Conservation (phyloP, 192 early-diverging fungal genomes). For the Funneliformis mosseae region DNA sequence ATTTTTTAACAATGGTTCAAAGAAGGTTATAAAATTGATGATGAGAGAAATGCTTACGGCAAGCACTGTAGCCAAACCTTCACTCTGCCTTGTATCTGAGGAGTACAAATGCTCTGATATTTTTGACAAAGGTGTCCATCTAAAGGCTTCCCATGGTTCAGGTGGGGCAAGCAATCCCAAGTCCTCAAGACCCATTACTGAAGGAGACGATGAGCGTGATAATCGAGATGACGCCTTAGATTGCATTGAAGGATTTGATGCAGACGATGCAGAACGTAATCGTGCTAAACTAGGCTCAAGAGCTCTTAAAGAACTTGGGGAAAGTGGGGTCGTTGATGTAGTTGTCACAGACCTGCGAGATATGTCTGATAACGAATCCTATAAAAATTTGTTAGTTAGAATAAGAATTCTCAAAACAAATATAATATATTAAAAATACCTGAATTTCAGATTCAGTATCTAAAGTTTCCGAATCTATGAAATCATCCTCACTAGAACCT, state of each 20-base stretch:
- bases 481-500: slow-evolving; percentile 50
- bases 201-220: slow-evolving; percentile 36
- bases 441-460: slow-evolving; percentile 51
- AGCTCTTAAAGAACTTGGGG: slow-evolving; percentile 40
- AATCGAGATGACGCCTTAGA: slow-evolving; percentile 42
- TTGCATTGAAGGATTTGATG: slow-evolving; percentile 40
- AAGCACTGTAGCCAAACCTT: slow-evolving; percentile 45
- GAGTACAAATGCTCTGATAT: slow-evolving; percentile 61
- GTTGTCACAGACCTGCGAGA: slow-evolving; percentile 23
- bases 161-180: slow-evolving; percentile 38
- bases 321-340: slow-evolving; percentile 37
- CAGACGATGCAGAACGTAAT: slow-evolving; percentile 43
- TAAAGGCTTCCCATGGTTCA: slow-evolving; percentile 59
- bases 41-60: slow-evolving; percentile 36
- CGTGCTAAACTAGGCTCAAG: slow-evolving; percentile 38
- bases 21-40: not conserved
- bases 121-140: slow-evolving; percentile 58
- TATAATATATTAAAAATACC: slow-evolving; percentile 34
- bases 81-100: slow-evolving; percentile 43
- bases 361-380: slow-evolving; percentile 32
- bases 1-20: not conserved
- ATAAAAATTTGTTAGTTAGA: not conserved
- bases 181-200: slow-evolving; percentile 25
- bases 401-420: slow-evolving; percentile 31
- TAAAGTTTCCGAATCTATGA: slow-evolving; percentile 46